Evolutionary conservation across 768 basidiomycete species (phyloP).

Genomic region (Hypsizygus marmoreus): DNA sequence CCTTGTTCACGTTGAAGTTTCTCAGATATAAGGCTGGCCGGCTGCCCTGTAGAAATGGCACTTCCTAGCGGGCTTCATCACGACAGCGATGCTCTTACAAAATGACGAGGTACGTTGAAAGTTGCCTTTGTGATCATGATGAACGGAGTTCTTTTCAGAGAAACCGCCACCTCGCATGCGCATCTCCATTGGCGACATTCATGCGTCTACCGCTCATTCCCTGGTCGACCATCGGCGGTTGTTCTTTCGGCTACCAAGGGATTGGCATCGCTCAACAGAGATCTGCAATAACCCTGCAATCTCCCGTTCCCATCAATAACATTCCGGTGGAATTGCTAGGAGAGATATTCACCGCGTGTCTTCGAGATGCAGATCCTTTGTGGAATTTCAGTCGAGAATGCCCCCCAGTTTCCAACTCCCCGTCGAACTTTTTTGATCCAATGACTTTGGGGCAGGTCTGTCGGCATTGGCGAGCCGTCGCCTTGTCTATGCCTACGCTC

Average conservation of each 20-base stretch:
- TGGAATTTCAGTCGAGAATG: too few relatives aligned
- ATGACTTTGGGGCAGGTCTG: conserved; percentile 13
- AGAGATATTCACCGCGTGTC: conserved; percentile 8
- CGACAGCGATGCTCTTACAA: not conserved
- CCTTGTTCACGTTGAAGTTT: not conserved
- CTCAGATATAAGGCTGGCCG: too few relatives aligned
- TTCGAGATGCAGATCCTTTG: too few relatives aligned
- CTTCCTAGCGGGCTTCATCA: too few relatives aligned
- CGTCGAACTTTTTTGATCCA: conserved; percentile 4
- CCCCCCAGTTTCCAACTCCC: conserved; percentile 4
- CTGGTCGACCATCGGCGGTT: not conserved
- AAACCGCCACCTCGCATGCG: not conserved
- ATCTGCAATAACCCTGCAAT: too few relatives aligned
- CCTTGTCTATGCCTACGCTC: conserved; percentile 7
- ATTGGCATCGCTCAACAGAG: not conserved
- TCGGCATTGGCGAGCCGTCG: conserved; percentile 6
- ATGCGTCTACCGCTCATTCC: not conserved
- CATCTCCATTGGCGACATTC: not conserved
- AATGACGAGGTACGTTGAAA: not conserved
- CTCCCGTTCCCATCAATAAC: not conserved
- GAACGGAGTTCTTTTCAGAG: not conserved
- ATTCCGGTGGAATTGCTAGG: conserved; percentile 6
- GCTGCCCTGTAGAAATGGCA: too few relatives aligned
- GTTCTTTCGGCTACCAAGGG: not conserved
- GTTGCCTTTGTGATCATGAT: not conserved